These are phyloP conservation scores for Penicillium hordei DNA, from an alignment of 2,329 filamentous ascomycete species.

Conservation along the genomic window DNA sequence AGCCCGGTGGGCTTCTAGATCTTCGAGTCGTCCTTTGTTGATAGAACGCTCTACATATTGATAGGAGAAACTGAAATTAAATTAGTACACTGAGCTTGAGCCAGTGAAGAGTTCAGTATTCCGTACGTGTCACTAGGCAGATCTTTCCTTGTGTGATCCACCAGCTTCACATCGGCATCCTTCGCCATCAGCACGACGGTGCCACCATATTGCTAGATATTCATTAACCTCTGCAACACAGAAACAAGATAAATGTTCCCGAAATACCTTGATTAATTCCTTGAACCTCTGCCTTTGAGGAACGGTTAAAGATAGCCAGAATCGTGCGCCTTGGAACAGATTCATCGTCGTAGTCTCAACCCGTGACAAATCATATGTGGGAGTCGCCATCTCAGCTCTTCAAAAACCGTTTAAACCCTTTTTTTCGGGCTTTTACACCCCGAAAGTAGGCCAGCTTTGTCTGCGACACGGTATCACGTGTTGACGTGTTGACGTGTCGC, in stretches of 20 bases:
- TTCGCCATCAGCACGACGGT: slow-evolving; percentile 53
- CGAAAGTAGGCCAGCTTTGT: background rate
- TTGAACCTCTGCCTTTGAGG: slow-evolving; percentile 52
- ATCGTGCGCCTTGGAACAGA: slow-evolving; percentile 56
- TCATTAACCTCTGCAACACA: background rate
- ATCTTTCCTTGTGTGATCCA: slow-evolving; percentile 57
- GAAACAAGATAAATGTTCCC: background rate
- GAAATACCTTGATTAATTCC: slow-evolving; percentile 48
- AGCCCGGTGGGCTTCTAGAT: slow-evolving; percentile 49
- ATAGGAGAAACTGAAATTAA: slow-evolving; percentile 51
- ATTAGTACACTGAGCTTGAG: slow-evolving; percentile 6
- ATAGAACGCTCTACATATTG: slow-evolving; percentile 59
- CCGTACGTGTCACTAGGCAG: slow-evolving; percentile 51
- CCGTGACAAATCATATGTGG: background rate
- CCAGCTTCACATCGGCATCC: slow-evolving; percentile 58
- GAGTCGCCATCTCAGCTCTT: background rate
- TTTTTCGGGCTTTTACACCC: background rate
- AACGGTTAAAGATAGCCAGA: slow-evolving; percentile 59
- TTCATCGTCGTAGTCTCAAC: background rate
- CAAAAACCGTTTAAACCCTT: background rate
- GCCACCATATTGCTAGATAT: slow-evolving; percentile 54
- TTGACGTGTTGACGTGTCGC: slow-evolving; percentile 24
- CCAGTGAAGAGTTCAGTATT: slow-evolving; percentile 27
- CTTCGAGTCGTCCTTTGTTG: slow-evolving; percentile 47
- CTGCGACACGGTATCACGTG: slow-evolving; percentile 31